Evolutionary conservation across 1,284 basidiomycete genomes (phyloP).

Genomic region (Inonotus obliquus): DNA sequence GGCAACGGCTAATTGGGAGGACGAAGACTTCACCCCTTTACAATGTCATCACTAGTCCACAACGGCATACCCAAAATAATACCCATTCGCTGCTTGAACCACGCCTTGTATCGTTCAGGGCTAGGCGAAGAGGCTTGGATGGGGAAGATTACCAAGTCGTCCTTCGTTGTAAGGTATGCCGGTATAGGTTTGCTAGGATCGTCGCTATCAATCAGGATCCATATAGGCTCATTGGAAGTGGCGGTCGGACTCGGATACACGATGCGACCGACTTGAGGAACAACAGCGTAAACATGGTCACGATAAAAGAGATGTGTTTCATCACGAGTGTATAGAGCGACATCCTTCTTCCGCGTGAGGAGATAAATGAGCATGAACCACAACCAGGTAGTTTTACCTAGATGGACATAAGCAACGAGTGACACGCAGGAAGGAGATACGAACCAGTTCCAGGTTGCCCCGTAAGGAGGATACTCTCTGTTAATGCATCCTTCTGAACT

Average conservation of each 20-base stretch:
- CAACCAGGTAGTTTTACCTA: neutral
- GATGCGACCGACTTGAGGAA: neutral
- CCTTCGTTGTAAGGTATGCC: neutral
- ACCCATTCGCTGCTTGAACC: neutral
- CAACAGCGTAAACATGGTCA: neutral
- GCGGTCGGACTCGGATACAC: neutral
- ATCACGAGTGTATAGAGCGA: neutral
- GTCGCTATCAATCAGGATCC: neutral
- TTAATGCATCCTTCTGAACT: neutral
- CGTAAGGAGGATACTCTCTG: neutral
- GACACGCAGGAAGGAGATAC: neutral
- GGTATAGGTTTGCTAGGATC: neutral
- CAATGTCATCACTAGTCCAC: neutral
- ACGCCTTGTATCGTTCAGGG: neutral
- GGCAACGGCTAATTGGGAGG: neutral
- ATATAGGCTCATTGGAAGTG: neutral
- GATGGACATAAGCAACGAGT: neutral
- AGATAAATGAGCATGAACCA: neutral
- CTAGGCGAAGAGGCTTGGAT: neutral
- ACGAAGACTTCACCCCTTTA: neutral
- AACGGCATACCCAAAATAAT: neutral
- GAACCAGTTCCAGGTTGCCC: neutral
- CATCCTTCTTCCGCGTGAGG: neutral
- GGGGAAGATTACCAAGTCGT: neutral
- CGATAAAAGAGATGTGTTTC: neutral